These are phyloP conservation scores for Haberlea rhodopensis DNA, from an alignment of 257 asterid genomes.

Conservation along the genomic window DNA sequence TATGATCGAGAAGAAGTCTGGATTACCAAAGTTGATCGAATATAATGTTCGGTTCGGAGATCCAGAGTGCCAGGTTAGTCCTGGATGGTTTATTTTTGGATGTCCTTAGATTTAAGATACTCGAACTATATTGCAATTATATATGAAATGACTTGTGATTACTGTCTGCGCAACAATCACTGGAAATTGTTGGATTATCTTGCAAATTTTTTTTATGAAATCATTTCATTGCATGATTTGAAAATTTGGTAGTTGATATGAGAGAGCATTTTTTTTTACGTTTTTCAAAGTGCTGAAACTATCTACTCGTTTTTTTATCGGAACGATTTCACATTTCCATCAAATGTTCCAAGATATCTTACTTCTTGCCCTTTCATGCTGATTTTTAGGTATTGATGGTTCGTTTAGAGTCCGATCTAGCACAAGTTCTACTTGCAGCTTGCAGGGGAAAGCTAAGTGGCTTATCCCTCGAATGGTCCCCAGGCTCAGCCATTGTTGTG, in stretches of 20 bases:
- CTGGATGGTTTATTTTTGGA: slow-evolving; percentile 3
- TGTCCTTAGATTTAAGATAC: background rate
- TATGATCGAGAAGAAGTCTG: slow-evolving; percentile 87
- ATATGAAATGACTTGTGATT: background rate
- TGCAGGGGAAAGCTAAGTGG: slow-evolving; percentile 64
- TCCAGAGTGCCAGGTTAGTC: slow-evolving; percentile 94
- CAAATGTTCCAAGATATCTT: background rate
- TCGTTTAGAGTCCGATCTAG: slow-evolving; percentile 81
- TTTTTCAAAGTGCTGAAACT: background rate
- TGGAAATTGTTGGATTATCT: background rate
- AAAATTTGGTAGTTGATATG: no score
- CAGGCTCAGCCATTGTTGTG: slow-evolving; percentile 90
- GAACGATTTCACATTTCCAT: background rate
- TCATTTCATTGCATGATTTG: background rate
- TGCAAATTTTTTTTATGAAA: background rate
- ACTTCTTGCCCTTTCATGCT: background rate
- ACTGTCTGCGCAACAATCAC: background rate
- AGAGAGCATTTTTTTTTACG: background rate
- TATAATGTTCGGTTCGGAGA: slow-evolving; percentile 96
- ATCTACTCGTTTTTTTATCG: background rate
- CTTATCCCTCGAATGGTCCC: slow-evolving; percentile 70
- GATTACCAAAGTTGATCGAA: slow-evolving; percentile 89
- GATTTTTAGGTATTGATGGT: slow-evolving; percentile 77
- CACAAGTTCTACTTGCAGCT: slow-evolving; percentile 74
- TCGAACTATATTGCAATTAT: background rate